These are phyloP conservation scores for Leccinum insolens DNA, from an alignment of 1,284 basidiomycete species.

Conservation along the genomic window DNA sequence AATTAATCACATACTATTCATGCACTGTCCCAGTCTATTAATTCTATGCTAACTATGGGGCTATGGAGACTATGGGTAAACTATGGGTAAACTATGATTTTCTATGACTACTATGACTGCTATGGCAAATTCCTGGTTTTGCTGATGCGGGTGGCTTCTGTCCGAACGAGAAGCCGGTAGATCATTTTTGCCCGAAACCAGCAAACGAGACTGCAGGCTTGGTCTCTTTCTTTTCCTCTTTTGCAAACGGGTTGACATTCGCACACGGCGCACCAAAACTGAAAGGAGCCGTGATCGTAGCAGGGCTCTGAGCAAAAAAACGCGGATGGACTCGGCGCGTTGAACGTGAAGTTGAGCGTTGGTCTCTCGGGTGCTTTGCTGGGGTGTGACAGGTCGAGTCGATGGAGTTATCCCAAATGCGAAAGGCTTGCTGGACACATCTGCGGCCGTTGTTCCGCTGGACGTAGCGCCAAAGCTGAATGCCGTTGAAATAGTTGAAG, in stretches of 20 bases:
- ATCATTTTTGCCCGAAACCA: slow-evolving; percentile 33
- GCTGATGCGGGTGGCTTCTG: too few species aligned
- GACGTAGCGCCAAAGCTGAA: slow-evolving; percentile 38
- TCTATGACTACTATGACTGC: too few species aligned
- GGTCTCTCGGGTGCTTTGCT: slow-evolving; percentile 38
- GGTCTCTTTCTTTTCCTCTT: slow-evolving; percentile 36
- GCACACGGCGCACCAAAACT: slow-evolving; percentile 28
- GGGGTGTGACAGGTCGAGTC: slow-evolving; percentile 53
- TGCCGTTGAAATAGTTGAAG: slow-evolving; percentile 29
- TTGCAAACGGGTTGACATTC: slow-evolving; percentile 33
- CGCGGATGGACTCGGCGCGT: slow-evolving; percentile 34
- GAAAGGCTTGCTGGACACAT: slow-evolving; percentile 36
- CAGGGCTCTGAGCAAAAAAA: slow-evolving; percentile 43
- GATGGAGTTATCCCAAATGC: slow-evolving; percentile 30
- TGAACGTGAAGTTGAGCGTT: slow-evolving; percentile 50
- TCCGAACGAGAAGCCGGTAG: slow-evolving; percentile 3
- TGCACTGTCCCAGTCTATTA: too few species aligned
- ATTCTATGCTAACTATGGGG: too few species aligned
- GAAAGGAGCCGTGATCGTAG: slow-evolving; percentile 33
- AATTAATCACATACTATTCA: too few species aligned
- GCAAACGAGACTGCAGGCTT: slow-evolving; percentile 31
- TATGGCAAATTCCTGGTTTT: too few species aligned
- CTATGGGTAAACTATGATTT: too few species aligned
- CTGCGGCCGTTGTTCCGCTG: slow-evolving; percentile 30
- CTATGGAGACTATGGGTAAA: too few species aligned